Evolutionary conservation across 2,329 filamentous ascomycete species (phyloP), one percentile per base, ranked within the genome.

Genomic region (Aspergillus ochraceoroseus): DNA sequence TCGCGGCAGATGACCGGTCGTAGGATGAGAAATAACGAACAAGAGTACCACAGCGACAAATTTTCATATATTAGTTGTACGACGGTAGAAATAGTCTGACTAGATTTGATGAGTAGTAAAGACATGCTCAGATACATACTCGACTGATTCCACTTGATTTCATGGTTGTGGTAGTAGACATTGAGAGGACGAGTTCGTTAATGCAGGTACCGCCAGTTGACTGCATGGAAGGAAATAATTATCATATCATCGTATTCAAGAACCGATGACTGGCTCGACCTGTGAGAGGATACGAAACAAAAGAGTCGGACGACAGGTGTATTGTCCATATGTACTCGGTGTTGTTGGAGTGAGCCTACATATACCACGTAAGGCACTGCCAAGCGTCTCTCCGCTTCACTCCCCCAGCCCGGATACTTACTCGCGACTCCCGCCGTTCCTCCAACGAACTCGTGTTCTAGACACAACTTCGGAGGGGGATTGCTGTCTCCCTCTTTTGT

Each of bases 1-100:
- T 69, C 51, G 66, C 58, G 3, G 58, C 60, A 1, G 62, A 72
- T 45, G 73, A 76, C 52, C 56, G 59, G 25, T 61, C 58, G 9
- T 61, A 46, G 31, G 11, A 22, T 14, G 17, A 1, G 14, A 17
- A 25, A 7, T 22, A 22, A 9, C 20, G 20, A 38, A 18, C 11
- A 34, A 26, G 9, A 28, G 28, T 32, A 23, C 13, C 32, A 44
- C 27, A 32, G 22, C 9, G 8, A 38, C 9, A 19, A 13, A 19
- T 13, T n/a, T 19, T 22, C 11, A 38, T 25, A 38, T 18, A 7
- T 5, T 19, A 18, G 17, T 12, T 30, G 26, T 32, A 19, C 15
- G 20, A 38, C 34, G 23, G 7, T 20, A 17, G 15, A 38, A 22
- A 5, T 22, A 5, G 20, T 5, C 20, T 22, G n/a, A n/a, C n/a